Evolutionary conservation across 352 stramenopile species (phyloP), one percentile per base, ranked within the genome.

Genomic region (Globisporangium paroecandrum): DNA sequence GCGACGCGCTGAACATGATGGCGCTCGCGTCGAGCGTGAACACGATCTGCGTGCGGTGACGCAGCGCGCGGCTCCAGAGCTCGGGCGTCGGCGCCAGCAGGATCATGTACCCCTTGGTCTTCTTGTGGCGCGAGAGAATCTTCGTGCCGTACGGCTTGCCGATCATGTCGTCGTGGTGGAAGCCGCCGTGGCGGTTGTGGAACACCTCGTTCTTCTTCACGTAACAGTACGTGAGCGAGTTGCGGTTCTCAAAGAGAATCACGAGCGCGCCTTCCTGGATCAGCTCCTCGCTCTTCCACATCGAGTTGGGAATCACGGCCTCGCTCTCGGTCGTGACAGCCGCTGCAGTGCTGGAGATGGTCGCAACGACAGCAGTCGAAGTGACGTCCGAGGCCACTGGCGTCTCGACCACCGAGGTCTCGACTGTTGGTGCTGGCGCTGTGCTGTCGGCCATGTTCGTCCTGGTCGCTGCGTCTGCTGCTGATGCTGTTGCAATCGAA

Each of bases 241-340:
- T 94, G 81, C 98, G 96, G 64, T 87, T 95, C 82, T 98, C 94
- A 74, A 98, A 99, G 24, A 99, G 89, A 22, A 99, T 97, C n/a
- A 99, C 94, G n/a, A 99, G 86, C 65, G 95, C 87, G 57, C 92
- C 93, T 58, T 87, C 82, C 25, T 82, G 24, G 53, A 95, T 91
- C 12, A 88, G 46, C 29, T 32, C 34, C 10, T 73, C 57, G 38
- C 81, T 89, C 43, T 77, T 69, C 87, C 87, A 94, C 81, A 94
- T 89, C 66, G 65, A 69, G 68, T 89, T 91, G 32, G 78, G 78
- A 62, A 90, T 89, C 29, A 69, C 41, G 46, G 63, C 61, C 68
- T 70, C 64, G 65, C 43, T 46, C 47, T 58, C 38, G 46, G 8
- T 55, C 20, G 20, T 20, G 24, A 5, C 6, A 13, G 41, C 15